Evolutionary conservation across 305 asterid species (phyloP).

Genomic region (Lippia alba): DNA sequence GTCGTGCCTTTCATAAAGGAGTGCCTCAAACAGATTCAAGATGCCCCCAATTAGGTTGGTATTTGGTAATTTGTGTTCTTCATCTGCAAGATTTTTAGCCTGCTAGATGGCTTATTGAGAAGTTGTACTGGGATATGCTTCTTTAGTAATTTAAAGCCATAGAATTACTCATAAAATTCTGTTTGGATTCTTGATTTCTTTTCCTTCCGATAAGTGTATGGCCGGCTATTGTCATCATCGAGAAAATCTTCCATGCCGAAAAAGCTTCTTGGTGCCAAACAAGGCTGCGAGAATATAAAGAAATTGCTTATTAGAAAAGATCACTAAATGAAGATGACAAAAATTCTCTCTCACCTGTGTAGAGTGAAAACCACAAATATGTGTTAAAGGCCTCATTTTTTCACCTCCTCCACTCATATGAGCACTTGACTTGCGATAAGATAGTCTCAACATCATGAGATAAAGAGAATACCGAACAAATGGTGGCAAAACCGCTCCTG

Average conservation of each 20-base stretch:
- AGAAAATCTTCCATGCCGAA: constrained; percentile 93
- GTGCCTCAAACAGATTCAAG: constrained; percentile 42
- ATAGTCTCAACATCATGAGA: constrained; percentile 61
- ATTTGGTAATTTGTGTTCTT: neutral
- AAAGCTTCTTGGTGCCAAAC: constrained; percentile 82
- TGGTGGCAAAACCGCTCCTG: neutral
- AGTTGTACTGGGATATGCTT: too few relatives aligned
- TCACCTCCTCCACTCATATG: constrained; percentile 42
- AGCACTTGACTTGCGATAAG: constrained; percentile 43
- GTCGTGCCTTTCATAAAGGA: constrained; percentile 72
- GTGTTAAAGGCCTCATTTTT: constrained; percentile 44
- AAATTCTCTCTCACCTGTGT: constrained; percentile 47
- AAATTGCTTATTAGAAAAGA: neutral
- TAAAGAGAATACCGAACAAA: constrained; percentile 16
- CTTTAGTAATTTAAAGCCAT: too few relatives aligned
- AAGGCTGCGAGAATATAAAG: constrained; percentile 51
- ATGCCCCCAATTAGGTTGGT: constrained; percentile 14
- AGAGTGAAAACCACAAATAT: constrained; percentile 50
- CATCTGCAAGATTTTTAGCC: too few relatives aligned
- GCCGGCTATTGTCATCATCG: constrained; percentile 88
- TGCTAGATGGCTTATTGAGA: too few relatives aligned
- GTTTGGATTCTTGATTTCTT: constrained; percentile 76
- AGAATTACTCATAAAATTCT: too few relatives aligned
- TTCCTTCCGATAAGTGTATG: constrained; percentile 83
- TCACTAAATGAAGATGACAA: neutral